These are phyloP conservation scores for Casuarina equisetifolia DNA, from an alignment of 306 rosid genomes.

Conservation along the genomic window DNA sequence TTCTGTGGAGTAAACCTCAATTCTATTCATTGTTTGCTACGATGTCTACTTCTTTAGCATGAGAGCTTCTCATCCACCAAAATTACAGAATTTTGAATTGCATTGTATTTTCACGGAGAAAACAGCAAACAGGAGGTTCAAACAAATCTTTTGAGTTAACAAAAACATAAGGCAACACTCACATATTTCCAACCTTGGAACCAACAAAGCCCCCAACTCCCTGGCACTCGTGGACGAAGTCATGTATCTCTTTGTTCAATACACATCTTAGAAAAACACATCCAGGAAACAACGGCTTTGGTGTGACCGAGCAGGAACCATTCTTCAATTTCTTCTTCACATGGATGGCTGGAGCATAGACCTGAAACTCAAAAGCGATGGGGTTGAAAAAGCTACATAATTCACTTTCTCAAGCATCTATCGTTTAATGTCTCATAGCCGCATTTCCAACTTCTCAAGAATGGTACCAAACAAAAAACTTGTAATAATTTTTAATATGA, in stretches of 20 bases:
- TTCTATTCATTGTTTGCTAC: not conserved
- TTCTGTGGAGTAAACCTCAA: not conserved
- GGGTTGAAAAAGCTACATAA: slow-evolving; percentile 13
- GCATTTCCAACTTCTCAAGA: not conserved
- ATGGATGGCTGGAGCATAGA: slow-evolving; percentile 66
- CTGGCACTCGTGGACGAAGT: slow-evolving; percentile 63
- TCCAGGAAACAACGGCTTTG: slow-evolving; percentile 74
- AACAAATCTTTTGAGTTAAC: not conserved
- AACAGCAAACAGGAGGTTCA: not conserved
- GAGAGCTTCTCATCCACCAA: not conserved
- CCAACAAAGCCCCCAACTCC: slow-evolving; percentile 92
- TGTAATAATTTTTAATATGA: not conserved
- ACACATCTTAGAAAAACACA: slow-evolving; percentile 70
- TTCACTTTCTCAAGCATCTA: slow-evolving; percentile 2
- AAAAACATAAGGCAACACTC: slow-evolving; percentile 36
- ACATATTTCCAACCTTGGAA: slow-evolving; percentile 81
- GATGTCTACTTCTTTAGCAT: not conserved
- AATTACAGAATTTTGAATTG: not conserved
- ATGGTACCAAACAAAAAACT: not conserved
- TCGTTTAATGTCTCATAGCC: not conserved
- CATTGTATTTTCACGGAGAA: not conserved
- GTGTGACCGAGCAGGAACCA: slow-evolving; percentile 59
- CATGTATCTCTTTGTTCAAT: slow-evolving; percentile 81
- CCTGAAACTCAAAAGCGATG: slow-evolving; percentile 48
- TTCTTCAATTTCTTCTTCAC: slow-evolving; percentile 69